These are phyloP conservation scores for Cutaneotrichosporon mucoides DNA, from an alignment of 1,284 basidiomycete species.

Conservation along the genomic window DNA sequence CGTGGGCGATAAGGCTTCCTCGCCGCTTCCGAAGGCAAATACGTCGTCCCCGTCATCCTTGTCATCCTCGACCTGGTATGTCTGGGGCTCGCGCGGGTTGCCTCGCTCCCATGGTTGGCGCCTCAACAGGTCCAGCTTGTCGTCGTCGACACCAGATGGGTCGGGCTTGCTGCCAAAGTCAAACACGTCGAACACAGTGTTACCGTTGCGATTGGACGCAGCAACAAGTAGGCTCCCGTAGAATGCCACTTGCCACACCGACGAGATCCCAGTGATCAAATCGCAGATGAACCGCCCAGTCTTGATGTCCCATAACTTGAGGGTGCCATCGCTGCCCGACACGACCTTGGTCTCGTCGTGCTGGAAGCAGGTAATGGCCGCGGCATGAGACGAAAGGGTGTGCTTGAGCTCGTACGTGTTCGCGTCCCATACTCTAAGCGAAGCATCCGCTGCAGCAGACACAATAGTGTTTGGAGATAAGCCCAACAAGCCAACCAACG, in stretches of 20 bases:
- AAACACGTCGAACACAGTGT: conserved; percentile 55
- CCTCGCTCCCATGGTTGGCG: conserved; percentile 38
- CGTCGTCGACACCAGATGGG: conserved; percentile 36
- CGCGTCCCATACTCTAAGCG: conserved; percentile 87
- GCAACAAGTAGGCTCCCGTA: conserved; percentile 88
- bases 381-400: conserved; percentile 78
- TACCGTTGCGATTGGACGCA: conserved; percentile 74
- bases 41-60: conserved; percentile 3
- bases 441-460: conserved; percentile 89
- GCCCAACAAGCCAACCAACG: conserved; percentile 78
- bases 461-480: conserved; percentile 84
- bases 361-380: conserved; percentile 95
- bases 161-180: conserved; percentile 34
- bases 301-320: conserved; percentile 93
- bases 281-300: conserved; percentile 80
- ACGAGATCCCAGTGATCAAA: conserved; percentile 77
- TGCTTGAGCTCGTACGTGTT: conserved; percentile 71
- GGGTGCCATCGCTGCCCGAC: conserved; percentile 86
- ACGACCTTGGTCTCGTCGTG: conserved; percentile 95
- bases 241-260: conserved; percentile 94
- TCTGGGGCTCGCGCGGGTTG: conserved; percentile 31
- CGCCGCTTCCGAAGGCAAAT: background rate
- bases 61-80: conserved; percentile 28
- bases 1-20: conserved; percentile 2
- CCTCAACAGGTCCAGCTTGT: conserved; percentile 31